Conservation (phyloP, 352 stramenopile species). For the Phytophthora sp. region DNA sequence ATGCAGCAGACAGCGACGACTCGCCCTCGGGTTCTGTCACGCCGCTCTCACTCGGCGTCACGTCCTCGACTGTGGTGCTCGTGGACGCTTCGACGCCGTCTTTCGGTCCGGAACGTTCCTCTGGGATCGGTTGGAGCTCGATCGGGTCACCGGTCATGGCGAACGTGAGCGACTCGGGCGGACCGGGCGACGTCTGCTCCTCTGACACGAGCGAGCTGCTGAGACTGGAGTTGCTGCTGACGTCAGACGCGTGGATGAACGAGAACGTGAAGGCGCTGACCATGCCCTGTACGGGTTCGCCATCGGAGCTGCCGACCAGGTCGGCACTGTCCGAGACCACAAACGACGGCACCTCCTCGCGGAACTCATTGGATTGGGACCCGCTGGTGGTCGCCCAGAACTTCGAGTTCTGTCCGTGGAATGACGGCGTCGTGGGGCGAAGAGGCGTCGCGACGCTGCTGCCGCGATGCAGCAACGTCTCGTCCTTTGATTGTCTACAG, state of each 20-base stretch:
- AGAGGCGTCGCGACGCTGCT: conserved; percentile 23
- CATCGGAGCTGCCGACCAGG: conserved; percentile 56
- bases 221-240: conserved; percentile 39
- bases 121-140: conserved; percentile 41
- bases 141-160: conserved; percentile 27
- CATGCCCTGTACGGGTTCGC: conserved; percentile 61
- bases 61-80: conserved; percentile 8
- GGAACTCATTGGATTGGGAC: conserved; percentile 38
- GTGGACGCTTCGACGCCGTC: conserved; percentile 9
- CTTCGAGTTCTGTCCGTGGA: conserved; percentile 28
- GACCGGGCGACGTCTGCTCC: conserved; percentile 15
- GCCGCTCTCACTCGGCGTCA: conserved; percentile 10
- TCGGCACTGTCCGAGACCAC: conserved; percentile 53
- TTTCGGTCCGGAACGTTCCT: conserved; percentile 30
- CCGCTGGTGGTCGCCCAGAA: conserved; percentile 19
- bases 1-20: conserved; percentile 4
- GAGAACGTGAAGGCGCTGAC: conserved; percentile 74
- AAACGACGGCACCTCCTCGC: conserved; percentile 52
- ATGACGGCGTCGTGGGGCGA: conserved; percentile 42
- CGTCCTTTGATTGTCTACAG: conserved; percentile 67
- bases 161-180: conserved; percentile 30
- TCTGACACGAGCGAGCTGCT: conserved; percentile 20
- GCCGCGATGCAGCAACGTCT: conserved; percentile 23
- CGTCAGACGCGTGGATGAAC: conserved; percentile 68
- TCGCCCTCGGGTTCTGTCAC: conserved; percentile 29